A percentile compares a stretch with the other conserved stretches of the same genome.
phyloP scores from a whole-genome alignment of 1,284 basidiomycete species.

The Chalciporus sp. region DNA sequence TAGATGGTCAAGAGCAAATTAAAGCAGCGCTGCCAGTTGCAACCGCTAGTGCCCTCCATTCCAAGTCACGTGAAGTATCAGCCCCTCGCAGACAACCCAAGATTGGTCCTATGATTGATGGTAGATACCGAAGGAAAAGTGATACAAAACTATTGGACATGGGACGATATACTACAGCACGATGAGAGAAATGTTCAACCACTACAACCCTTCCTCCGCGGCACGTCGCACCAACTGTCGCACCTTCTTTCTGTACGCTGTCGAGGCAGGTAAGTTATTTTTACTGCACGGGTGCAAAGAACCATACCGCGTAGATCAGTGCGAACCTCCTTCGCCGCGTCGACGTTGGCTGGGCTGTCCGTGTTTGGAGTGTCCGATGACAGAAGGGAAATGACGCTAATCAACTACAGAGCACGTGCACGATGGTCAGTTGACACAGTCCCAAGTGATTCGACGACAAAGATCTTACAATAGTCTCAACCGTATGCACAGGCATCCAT shows the following conservation, averaged over 20 bases:
- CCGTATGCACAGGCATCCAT: conserved; percentile 97
- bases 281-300: neutral
- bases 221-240: conserved; percentile 81
- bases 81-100: neutral
- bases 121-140: neutral
- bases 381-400: conserved; percentile 95
- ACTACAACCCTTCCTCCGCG: conserved; percentile 78
- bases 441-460: neutral
- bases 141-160: conserved; percentile 16
- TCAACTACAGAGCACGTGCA: conserved; percentile 56
- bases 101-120: neutral
- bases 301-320: conserved; percentile 66
- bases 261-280: conserved; percentile 24
- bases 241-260: conserved; percentile 91
- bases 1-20: conserved; percentile 5
- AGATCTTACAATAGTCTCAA: conserved; percentile 92
- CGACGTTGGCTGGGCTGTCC: conserved; percentile 97
- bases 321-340: conserved; percentile 91
- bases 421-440: conserved; percentile 7
- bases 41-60: neutral
- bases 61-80: conserved; percentile 25
- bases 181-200: neutral
- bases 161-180: conserved; percentile 24
- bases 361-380: conserved; percentile 92
- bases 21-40: neutral